Percentiles rank a stretch among this genome's conserved stretches.
Conservation (phyloP, 2,329 filamentous ascomycete species). For the Apiospora phragmitis region DNA sequence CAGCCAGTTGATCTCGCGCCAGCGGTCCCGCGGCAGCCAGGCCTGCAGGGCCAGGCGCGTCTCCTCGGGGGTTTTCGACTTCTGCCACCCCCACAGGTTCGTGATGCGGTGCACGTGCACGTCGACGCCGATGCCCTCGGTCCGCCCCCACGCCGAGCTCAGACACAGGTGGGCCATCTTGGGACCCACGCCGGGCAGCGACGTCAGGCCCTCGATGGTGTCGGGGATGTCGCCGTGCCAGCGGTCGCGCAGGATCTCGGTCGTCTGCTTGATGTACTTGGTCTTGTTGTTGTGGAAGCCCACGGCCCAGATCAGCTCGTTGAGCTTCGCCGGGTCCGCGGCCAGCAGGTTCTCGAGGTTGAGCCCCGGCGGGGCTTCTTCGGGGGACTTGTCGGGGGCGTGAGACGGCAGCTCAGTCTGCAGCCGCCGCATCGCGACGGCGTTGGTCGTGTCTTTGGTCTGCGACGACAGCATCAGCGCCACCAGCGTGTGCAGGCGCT, state of each 20-base stretch:
- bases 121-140: slow-evolving; percentile 84
- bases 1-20: slow-evolving; percentile 90
- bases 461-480: slow-evolving; percentile 90
- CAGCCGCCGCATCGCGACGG: slow-evolving; percentile 76
- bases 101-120: slow-evolving; percentile 95
- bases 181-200: slow-evolving; percentile 83
- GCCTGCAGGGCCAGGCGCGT: slow-evolving; percentile 73
- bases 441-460: slow-evolving; percentile 90
- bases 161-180: slow-evolving; percentile 95
- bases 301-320: slow-evolving; percentile 77
- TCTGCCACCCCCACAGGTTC: slow-evolving; percentile 91
- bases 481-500: slow-evolving; percentile 82
- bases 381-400: slow-evolving; percentile 39
- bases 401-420: slow-evolving; percentile 69
- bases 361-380: slow-evolving; percentile 55
- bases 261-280: slow-evolving; percentile 75
- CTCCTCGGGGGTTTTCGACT: slow-evolving; percentile 78
- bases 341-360: slow-evolving; percentile 77
- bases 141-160: slow-evolving; percentile 65
- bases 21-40: slow-evolving; percentile 82
- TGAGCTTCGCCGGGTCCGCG: slow-evolving; percentile 64
- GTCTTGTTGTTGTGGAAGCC: slow-evolving; percentile 97
- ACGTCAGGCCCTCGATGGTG: slow-evolving; percentile 72
- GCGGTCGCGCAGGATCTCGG: slow-evolving; percentile 69
- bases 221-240: slow-evolving; percentile 77